Conservation (phyloP, 2,329 filamentous ascomycete genomes). For the Ascochyta koolunga region DNA sequence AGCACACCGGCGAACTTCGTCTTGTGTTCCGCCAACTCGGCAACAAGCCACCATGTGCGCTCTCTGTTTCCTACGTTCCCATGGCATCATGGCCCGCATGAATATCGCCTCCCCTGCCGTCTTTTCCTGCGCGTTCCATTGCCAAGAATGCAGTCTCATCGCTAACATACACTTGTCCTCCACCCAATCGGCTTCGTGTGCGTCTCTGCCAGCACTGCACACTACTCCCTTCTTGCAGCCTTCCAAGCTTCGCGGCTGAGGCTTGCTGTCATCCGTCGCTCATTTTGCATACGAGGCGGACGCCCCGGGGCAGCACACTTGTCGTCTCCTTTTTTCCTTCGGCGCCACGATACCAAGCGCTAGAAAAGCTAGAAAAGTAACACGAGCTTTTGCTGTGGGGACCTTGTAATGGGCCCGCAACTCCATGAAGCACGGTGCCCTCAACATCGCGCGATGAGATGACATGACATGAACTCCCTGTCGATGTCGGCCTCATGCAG, state of each 20-base stretch:
- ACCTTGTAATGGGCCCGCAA: conserved; percentile 20
- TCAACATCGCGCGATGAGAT: conserved; percentile 18
- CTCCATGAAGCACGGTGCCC: conserved; percentile 20
- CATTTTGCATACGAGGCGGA: conserved; percentile 16
- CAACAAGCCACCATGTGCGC: conserved; percentile 1
- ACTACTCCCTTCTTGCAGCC: background rate
- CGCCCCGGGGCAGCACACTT: conserved; percentile 4
- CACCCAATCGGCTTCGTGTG: conserved; percentile 14
- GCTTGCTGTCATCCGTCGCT: conserved; percentile 21
- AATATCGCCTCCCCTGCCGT: conserved; percentile 17
- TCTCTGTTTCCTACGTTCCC: conserved; percentile 16
- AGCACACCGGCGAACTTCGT: background rate
- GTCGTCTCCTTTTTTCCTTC: conserved; percentile 18
- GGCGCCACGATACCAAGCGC: conserved; percentile 13
- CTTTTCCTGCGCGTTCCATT: conserved; percentile 16
- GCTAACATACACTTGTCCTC: conserved; percentile 5
- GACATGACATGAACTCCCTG: conserved; percentile 1
- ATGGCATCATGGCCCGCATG: conserved; percentile 15
- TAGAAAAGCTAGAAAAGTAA: conserved; percentile 23
- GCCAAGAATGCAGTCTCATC: conserved; percentile 17
- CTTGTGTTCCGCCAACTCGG: background rate
- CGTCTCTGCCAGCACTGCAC: conserved; percentile 11
- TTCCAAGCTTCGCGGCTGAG: conserved; percentile 15
- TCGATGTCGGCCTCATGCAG: background rate
- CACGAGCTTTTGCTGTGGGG: conserved; percentile 27